These are phyloP conservation scores for Wickerhamiella domercqiae DNA, from an alignment of 805 yeast genomes.

Conservation along the genomic window DNA sequence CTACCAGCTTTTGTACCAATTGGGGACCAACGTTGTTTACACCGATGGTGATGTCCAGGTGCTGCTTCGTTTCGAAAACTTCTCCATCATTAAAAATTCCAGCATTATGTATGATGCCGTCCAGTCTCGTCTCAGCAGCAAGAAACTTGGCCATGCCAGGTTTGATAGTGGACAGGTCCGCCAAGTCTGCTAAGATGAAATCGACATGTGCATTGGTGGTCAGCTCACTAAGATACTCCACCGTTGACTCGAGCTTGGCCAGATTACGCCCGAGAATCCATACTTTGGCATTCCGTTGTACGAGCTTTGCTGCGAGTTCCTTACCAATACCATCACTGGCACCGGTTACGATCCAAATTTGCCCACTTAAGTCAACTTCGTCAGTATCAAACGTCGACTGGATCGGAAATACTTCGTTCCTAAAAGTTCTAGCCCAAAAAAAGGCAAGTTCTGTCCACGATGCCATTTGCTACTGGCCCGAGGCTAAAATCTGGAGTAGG, in stretches of 20 bases:
- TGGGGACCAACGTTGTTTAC: constrained; percentile 34
- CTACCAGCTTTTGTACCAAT: constrained; percentile 25
- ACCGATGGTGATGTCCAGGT: constrained; percentile 33
- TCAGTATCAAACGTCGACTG: neutral
- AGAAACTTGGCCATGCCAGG: constrained; percentile 14
- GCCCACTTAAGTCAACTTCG: constrained; percentile 21
- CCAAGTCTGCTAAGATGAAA: constrained; percentile 12
- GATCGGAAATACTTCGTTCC: neutral
- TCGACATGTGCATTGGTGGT: constrained; percentile 16
- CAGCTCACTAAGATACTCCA: constrained; percentile 19
- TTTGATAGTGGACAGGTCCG: constrained; percentile 16
- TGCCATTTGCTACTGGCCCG: too few species aligned
- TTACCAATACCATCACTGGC: constrained; percentile 17
- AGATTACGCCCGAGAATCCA: constrained; percentile 93
- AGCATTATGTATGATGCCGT: constrained; percentile 19
- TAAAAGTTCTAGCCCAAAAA: neutral
- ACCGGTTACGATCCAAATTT: constrained; percentile 20
- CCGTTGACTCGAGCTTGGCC: constrained; percentile 23
- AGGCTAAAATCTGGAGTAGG: too few species aligned
- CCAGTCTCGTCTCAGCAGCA: constrained; percentile 4
- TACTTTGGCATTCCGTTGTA: constrained; percentile 19
- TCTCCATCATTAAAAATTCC: constrained; percentile 21
- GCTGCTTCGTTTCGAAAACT: constrained; percentile 29
- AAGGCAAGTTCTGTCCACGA: neutral
- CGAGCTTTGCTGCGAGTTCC: constrained; percentile 8